Conservation (phyloP, 2,329 filamentous ascomycete genomes). For the Claviceps citrina region DNA sequence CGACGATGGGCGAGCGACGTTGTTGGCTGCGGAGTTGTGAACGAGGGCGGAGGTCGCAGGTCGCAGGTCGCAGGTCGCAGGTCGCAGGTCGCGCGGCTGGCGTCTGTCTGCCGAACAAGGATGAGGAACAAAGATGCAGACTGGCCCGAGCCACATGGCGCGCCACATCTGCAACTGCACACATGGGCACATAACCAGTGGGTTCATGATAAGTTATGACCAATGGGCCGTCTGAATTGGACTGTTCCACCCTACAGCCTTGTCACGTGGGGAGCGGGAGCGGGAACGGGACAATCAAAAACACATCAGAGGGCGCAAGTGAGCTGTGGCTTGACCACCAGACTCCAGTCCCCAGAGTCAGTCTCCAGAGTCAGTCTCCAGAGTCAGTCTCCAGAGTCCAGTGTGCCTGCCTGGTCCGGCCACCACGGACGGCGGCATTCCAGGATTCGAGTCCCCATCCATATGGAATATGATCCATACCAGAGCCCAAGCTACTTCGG, state of each 20-base stretch:
- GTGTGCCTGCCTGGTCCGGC: too few species aligned
- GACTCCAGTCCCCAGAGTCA: too few species aligned
- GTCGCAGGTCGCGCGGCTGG: slow-evolving; percentile 1
- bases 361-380: too few species aligned
- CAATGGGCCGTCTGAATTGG: slow-evolving; percentile 4
- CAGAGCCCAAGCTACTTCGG: neutral
- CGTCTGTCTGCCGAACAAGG: slow-evolving; percentile 3
- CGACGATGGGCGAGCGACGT: slow-evolving; percentile 1
- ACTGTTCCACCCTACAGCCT: neutral
- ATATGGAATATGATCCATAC: too few species aligned
- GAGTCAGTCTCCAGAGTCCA: too few species aligned
- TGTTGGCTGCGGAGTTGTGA: slow-evolving; percentile 1
- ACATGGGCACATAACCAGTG: too few species aligned
- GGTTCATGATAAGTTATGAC: too few species aligned
- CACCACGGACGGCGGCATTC: too few species aligned
- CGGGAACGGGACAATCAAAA: too few species aligned
- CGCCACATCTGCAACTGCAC: neutral
- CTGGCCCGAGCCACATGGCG: slow-evolving; percentile 1
- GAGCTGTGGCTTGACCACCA: too few species aligned
- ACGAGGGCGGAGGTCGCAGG: slow-evolving; percentile 5
- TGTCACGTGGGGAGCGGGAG: slow-evolving; percentile 4
- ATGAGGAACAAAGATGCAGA: slow-evolving; percentile 2
- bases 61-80: slow-evolving; percentile 5
- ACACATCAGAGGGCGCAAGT: too few species aligned
- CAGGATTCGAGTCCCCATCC: too few species aligned